These are phyloP conservation scores for Bruguiera parviflora DNA, from an alignment of 345 rosid genomes.

Conservation along the genomic window DNA sequence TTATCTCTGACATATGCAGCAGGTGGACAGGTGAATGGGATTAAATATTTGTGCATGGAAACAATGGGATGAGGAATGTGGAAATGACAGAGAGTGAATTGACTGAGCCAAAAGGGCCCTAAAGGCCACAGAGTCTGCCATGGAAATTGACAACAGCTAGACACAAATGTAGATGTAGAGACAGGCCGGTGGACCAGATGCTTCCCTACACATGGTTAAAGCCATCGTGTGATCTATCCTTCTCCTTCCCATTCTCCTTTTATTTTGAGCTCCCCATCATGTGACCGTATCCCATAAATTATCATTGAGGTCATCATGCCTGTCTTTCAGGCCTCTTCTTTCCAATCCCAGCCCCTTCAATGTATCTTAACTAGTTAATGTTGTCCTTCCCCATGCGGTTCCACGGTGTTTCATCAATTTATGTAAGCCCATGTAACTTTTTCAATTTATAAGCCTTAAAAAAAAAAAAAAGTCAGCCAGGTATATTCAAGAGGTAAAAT, in stretches of 20 bases:
- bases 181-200: constrained; percentile 20
- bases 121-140: constrained; percentile 14
- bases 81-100: constrained; percentile 10
- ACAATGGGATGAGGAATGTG: constrained; percentile 26
- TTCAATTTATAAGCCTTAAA: too few species aligned
- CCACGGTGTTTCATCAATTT: too few species aligned
- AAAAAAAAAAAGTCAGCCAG: too few species aligned
- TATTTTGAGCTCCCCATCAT: constrained; percentile 1
- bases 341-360: not conserved
- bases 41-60: constrained; percentile 6
- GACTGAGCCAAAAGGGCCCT: not conserved
- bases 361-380: not conserved
- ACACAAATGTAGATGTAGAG: constrained; percentile 14
- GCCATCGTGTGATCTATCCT: constrained; percentile 19
- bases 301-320: constrained; percentile 20
- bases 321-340: constrained; percentile 7
- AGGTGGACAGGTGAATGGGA: constrained; percentile 16
- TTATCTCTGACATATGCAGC: not conserved
- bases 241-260: not conserved
- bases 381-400: not conserved
- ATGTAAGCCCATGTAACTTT: too few species aligned
- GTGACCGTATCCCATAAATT: not conserved
- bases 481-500: too few species aligned
- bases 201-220: not conserved
- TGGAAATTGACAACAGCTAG: constrained; percentile 18